Percentiles rank a stretch among this genome's conserved stretches.
These are phyloP conservation scores for Xylogone sp. DNA, from an alignment of 2,329 filamentous ascomycete genomes.

Conservation along the genomic window DNA sequence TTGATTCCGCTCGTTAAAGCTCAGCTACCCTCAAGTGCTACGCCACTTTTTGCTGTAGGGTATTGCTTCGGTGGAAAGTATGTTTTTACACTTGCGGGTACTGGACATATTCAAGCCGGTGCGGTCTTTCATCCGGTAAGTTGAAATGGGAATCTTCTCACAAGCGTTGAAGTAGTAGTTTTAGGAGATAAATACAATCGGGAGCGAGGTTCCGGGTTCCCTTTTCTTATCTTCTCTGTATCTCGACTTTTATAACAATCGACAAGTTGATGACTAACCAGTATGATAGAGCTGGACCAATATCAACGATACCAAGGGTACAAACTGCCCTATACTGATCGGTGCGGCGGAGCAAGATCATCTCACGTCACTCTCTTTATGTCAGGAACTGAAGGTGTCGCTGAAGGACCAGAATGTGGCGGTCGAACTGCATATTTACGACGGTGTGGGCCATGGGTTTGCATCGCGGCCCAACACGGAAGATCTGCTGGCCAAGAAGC, in stretches of 20 bases:
- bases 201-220: no score
- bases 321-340: no score
- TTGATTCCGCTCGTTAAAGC: not conserved
- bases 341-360: not conserved
- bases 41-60: not conserved
- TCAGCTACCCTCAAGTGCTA: no score
- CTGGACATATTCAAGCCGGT: not conserved
- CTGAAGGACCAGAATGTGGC: not conserved
- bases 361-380: no score
- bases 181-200: not conserved
- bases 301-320: no score
- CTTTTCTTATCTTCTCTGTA: no score
- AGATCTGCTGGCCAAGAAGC: not conserved
- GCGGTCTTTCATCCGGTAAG: not conserved
- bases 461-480: not conserved
- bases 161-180: not conserved
- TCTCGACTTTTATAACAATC: no score
- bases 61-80: not conserved
- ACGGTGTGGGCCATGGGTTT: not conserved
- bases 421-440: not conserved
- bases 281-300: no score
- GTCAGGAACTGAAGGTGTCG: not conserved
- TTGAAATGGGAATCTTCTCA: not conserved
- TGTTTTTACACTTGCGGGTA: not conserved
- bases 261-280: no score